phyloP scores from a whole-genome alignment of 129 eudicot genomes.

The Scalesia atractyloides region DNA sequence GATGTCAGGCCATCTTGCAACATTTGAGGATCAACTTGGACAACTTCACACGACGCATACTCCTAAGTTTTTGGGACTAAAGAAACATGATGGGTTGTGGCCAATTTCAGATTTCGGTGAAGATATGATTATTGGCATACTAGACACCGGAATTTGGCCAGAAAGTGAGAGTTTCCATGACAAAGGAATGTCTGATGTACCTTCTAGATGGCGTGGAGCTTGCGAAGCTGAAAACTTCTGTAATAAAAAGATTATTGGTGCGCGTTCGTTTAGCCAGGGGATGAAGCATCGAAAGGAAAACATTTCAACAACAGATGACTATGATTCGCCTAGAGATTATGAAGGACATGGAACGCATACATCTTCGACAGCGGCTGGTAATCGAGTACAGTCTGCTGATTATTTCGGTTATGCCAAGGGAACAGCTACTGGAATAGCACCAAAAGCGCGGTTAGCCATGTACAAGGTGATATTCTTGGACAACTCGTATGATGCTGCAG shows the following conservation, averaged over 20 bases:
- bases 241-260: slow-evolving; percentile 50
- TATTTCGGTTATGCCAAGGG: slow-evolving; percentile 57
- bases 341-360: slow-evolving; percentile 59
- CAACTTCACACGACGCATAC: slow-evolving; percentile 50
- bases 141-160: slow-evolving; percentile 61
- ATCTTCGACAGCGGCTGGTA: slow-evolving; percentile 52
- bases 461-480: slow-evolving; percentile 50
- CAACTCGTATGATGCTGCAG: slow-evolving; percentile 41
- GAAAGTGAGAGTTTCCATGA: slow-evolving; percentile 53
- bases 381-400: slow-evolving; percentile 28
- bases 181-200: slow-evolving; percentile 48
- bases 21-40: slow-evolving; percentile 42
- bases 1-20: slow-evolving; percentile 36
- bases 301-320: slow-evolving; percentile 38
- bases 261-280: slow-evolving; percentile 49
- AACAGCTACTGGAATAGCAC: slow-evolving; percentile 53
- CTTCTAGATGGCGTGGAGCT: slow-evolving; percentile 52
- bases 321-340: slow-evolving; percentile 52
- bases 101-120: slow-evolving; percentile 45
- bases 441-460: slow-evolving; percentile 58
- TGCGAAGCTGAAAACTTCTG: slow-evolving; percentile 45
- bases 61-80: slow-evolving; percentile 44
- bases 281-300: slow-evolving; percentile 37
- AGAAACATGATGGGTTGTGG: slow-evolving; percentile 44
- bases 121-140: slow-evolving; percentile 50